These are phyloP conservation scores for Xerocomellus amylosporus DNA, from an alignment of 768 basidiomycete genomes.

Conservation along the genomic window DNA sequence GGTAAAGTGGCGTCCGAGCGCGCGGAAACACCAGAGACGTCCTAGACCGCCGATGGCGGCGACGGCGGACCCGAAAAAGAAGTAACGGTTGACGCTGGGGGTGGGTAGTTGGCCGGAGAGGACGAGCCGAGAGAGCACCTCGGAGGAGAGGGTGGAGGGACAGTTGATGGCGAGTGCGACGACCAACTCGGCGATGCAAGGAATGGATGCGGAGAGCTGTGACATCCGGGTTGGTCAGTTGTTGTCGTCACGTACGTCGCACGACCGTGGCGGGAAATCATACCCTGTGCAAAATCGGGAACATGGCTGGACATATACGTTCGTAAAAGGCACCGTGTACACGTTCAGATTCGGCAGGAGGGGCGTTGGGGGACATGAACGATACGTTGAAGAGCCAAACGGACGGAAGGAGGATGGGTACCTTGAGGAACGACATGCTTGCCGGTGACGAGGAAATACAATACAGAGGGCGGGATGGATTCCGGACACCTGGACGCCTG, in stretches of 20 bases:
- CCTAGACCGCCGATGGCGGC: constrained; percentile 30
- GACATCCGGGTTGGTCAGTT: constrained; percentile 1
- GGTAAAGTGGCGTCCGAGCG: constrained; percentile 35
- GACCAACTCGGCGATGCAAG: constrained; percentile 27
- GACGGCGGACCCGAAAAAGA: constrained; percentile 30
- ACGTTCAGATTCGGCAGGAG: constrained; percentile 22
- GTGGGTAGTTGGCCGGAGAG: constrained; percentile 20
- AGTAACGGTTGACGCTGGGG: constrained; percentile 22
- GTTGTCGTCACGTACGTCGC: background rate
- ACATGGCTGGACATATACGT: constrained; percentile 19
- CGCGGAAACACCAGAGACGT: constrained; percentile 37
- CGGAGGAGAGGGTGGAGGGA: constrained; percentile 21
- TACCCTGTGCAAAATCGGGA: constrained; percentile 27
- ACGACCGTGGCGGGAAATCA: background rate
- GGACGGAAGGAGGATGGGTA: constrained; percentile 24
- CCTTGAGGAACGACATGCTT: constrained; percentile 22
- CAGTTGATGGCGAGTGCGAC: constrained; percentile 18
- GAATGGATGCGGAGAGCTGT: constrained; percentile 28
- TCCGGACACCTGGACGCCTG: background rate
- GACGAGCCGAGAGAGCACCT: constrained; percentile 19
- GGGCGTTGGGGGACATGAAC: constrained; percentile 20
- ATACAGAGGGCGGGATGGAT: background rate
- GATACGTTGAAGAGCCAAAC: constrained; percentile 28
- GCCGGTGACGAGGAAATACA: background rate
- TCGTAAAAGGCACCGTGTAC: constrained; percentile 23